Base-by-base conservation (phyloP, 2,329 filamentous ascomycete genomes). In the Fusarium sororula region DNA sequence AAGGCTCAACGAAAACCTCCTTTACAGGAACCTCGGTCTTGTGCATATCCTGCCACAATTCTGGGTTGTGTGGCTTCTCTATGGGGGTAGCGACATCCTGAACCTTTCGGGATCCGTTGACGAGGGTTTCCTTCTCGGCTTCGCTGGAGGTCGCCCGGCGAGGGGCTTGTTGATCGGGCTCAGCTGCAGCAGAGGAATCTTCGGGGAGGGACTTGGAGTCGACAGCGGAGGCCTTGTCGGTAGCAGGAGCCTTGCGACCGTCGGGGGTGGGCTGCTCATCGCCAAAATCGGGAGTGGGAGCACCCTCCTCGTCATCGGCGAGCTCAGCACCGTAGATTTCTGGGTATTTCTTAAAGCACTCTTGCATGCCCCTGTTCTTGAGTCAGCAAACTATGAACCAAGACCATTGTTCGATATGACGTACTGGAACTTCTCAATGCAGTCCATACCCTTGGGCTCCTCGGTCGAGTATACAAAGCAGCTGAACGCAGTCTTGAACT, bases 381-480 rank as follows among this genome's bases (percentile, higher is more conserved):
- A 44, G 66, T 86, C 79, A 82, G 70, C 41, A 63, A 45, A 9
- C 4, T 17, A 14, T 2, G 14, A 42, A 32, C 14, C n/a, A 53
- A n/a, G 10, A 8, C 1, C 15, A 22, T 22, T 22, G 22, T 39
- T 53, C 8, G 15, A 24, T 13, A 26, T 30, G 51, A 89, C 93
- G 53, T 88, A 96, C 94, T 97, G 95, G 89, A 98, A 98, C 85
- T 96, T 97, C 35, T 98, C 95, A 80, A 98, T 96, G 85, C 95
- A 98, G 81, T 98, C 95, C 86, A 98, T 96, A 58, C 96, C 96
- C 90, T 99, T 99, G 41, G 95, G 95, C 81, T 99, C 96, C 81
- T 97, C 94, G 47, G 90, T 91, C 7, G 94, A 97, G 85, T 92
- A 96, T n/a, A 99, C 95, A 80, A 99, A 99, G 86, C 96, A 99